Evolutionary conservation across 78 protist genomes (phyloP).

Genomic region (Polysphondylium violaceum): DNA sequence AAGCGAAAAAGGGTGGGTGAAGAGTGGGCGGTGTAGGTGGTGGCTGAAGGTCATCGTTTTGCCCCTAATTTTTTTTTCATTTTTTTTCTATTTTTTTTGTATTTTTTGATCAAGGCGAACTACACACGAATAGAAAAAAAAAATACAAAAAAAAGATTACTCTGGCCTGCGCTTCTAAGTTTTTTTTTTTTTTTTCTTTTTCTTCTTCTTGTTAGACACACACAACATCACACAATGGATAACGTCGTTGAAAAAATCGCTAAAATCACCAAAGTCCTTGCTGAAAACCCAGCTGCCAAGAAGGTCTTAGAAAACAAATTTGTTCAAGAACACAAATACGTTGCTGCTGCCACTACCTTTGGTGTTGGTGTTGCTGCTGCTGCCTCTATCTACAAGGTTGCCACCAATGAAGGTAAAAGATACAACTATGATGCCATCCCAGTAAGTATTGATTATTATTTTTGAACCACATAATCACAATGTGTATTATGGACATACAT

Average conservation of each 20-base stretch:
- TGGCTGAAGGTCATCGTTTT: not conserved
- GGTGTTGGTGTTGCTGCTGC: slow-evolving; percentile 73
- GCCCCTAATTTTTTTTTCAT: slow-evolving; percentile 1
- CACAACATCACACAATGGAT: slow-evolving; percentile 28
- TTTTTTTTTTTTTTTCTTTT: slow-evolving; percentile 50
- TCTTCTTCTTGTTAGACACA: slow-evolving; percentile 5
- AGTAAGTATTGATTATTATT: slow-evolving; percentile 16
- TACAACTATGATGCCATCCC: slow-evolving; percentile 70
- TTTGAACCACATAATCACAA: not conserved
- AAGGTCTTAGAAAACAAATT: slow-evolving; percentile 66
- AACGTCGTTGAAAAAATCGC: slow-evolving; percentile 8
- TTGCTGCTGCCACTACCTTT: slow-evolving; percentile 56
- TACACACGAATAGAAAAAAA: no score
- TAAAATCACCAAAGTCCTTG: slow-evolving; percentile 7
- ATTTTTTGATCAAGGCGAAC: no score
- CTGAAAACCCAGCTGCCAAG: slow-evolving; percentile 27
- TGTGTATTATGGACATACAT: not conserved
- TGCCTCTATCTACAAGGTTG: slow-evolving; percentile 22
- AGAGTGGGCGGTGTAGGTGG: not conserved
- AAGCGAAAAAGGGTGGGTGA: not conserved
- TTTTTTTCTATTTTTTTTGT: slow-evolving; percentile 7
- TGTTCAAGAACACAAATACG: slow-evolving; percentile 45
- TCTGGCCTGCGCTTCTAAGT: not conserved
- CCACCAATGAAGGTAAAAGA: slow-evolving; percentile 43
- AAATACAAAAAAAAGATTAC: not conserved